phyloP scores from a whole-genome alignment of 106 monocot species.

The Acorus calamus region DNA sequence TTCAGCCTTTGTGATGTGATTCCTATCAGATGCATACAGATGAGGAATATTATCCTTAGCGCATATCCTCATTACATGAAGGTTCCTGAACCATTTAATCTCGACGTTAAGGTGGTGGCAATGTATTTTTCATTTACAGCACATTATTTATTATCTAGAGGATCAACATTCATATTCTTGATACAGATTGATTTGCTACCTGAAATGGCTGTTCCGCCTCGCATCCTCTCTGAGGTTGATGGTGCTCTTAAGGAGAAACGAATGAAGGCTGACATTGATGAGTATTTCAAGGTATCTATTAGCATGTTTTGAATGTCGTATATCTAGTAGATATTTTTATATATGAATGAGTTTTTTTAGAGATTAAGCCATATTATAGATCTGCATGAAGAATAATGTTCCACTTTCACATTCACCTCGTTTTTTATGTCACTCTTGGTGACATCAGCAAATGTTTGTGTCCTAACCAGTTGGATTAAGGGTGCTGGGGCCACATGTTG shows the following conservation, averaged over 20 bases:
- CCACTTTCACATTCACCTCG: too few relatives aligned
- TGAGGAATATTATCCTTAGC: conserved; percentile 97
- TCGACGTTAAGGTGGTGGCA: conserved; percentile 67
- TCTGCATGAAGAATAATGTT: too few relatives aligned
- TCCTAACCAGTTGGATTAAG: too few relatives aligned
- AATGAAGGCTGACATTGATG: conserved; percentile 80
- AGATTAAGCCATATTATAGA: too few relatives aligned
- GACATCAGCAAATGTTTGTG: too few relatives aligned
- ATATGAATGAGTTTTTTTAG: too few relatives aligned
- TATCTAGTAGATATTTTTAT: too few relatives aligned
- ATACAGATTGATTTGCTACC: conserved; percentile 86
- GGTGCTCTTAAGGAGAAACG: conserved; percentile 65
- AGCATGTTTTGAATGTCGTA: background rate
- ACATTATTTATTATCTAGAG: background rate
- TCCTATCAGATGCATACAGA: conserved; percentile 86
- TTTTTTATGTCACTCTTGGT: too few relatives aligned
- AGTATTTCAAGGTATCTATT: conserved; percentile 72
- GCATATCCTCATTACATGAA: conserved; percentile 96
- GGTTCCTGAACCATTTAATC: conserved; percentile 89
- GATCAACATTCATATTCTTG: background rate
- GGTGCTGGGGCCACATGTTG: too few relatives aligned
- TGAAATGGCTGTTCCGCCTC: conserved; percentile 70
- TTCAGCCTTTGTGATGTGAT: conserved; percentile 99
- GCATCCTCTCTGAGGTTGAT: conserved; percentile 89
- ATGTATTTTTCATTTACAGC: background rate